Conservation (phyloP, 176 grass and related monocot species). For the Phoenix dactylifera region DNA sequence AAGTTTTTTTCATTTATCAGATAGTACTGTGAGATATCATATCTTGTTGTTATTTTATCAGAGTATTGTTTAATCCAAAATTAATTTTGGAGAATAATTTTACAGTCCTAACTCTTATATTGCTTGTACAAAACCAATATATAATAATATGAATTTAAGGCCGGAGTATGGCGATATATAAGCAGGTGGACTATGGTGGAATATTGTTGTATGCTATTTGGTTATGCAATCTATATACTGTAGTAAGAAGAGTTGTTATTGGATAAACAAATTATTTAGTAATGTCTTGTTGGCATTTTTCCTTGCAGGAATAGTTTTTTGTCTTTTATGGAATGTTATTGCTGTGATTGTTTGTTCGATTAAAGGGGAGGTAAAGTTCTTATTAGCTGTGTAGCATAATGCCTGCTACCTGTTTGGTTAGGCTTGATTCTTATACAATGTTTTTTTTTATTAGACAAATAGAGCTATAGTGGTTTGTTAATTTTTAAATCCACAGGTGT, state of each 20-base stretch:
- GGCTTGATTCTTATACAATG: slow-evolving; percentile 5
- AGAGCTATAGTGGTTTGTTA: not conserved
- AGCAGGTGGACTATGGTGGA: no score
- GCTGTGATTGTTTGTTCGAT: slow-evolving; percentile 54
- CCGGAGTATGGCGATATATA: no score
- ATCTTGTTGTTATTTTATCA: no score
- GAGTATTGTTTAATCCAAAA: no score
- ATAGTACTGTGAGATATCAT: no score
- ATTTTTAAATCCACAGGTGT: slow-evolving; percentile 39
- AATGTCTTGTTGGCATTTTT: not conserved
- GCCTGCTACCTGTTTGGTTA: not conserved
- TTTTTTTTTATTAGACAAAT: not conserved
- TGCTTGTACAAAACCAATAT: no score
- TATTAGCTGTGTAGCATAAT: not conserved
- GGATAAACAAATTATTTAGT: no score
- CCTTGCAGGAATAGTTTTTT: slow-evolving; percentile 54
- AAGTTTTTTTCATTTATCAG: no score
- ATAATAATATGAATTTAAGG: no score
- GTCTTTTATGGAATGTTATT: slow-evolving; percentile 70
- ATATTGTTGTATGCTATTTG: no score
- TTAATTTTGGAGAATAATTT: no score
- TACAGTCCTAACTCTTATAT: no score
- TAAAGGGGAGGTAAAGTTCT: slow-evolving; percentile 53
- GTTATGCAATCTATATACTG: not conserved
- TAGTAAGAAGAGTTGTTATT: not conserved